Evolutionary conservation across 345 rosid species (phyloP).

Genomic region (Rubroshorea leprosula): DNA sequence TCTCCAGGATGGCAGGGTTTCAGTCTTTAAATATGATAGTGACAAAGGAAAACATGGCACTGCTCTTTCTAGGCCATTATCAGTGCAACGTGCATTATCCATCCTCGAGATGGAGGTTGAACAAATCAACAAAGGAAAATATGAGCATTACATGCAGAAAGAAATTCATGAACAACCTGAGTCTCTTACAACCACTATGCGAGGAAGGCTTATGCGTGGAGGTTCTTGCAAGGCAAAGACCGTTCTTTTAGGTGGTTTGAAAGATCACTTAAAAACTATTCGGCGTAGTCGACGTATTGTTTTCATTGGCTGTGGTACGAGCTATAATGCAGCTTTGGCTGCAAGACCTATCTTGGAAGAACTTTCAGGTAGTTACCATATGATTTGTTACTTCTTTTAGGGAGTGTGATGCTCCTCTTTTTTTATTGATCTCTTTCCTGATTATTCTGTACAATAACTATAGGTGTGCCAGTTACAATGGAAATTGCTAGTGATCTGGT

Average conservation of each 20-base stretch:
- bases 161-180: slow-evolving; percentile 99
- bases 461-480: slow-evolving; percentile 96
- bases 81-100: slow-evolving; percentile 94
- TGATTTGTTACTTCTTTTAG: neutral
- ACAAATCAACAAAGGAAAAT: slow-evolving; percentile 87
- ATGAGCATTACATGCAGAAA: slow-evolving; percentile 95
- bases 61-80: slow-evolving; percentile 55
- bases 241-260: slow-evolving; percentile 91
- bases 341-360: slow-evolving; percentile 93
- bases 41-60: slow-evolving; percentile 51
- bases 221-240: slow-evolving; percentile 77
- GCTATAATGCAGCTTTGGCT: slow-evolving; percentile 96
- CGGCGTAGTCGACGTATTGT: slow-evolving; percentile 89
- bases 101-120: slow-evolving; percentile 95
- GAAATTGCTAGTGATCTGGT: slow-evolving; percentile 95
- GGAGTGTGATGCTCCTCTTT: neutral
- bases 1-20: slow-evolving; percentile 79
- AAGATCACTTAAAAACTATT: slow-evolving; percentile 88
- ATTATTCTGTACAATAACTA: slow-evolving; percentile 7
- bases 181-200: slow-evolving; percentile 90
- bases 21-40: slow-evolving; percentile 69
- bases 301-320: slow-evolving; percentile 93
- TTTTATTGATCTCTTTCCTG: slow-evolving; percentile 10
- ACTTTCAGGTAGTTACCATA: slow-evolving; percentile 67
- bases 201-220: slow-evolving; percentile 92